A percentile compares a stretch with the other conserved stretches of the same genome.
Evolutionary conservation across 139 green algal species (phyloP).

Genomic region (Picochlorum sp.): DNA sequence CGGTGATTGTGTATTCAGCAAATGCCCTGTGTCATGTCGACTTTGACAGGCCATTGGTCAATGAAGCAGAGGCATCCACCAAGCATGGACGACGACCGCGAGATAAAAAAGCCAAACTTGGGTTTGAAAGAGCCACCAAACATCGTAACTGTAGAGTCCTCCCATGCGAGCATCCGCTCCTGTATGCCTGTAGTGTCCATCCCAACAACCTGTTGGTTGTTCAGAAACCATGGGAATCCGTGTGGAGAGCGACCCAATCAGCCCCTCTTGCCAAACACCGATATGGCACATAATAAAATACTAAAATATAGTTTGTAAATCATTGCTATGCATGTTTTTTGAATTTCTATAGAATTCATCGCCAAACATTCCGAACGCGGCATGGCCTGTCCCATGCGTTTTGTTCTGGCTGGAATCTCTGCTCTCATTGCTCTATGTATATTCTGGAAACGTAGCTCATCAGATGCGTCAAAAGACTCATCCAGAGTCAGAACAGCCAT

Average conservation of each 20-base stretch:
- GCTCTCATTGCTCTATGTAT: constrained; percentile 12
- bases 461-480: background rate
- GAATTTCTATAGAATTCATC: background rate
- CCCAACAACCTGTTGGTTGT: constrained; percentile 30
- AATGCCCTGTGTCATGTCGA: constrained; percentile 30
- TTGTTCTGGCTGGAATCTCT: constrained; percentile 16
- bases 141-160: constrained; percentile 33
- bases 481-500: too few relatives aligned
- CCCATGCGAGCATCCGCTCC: constrained; percentile 25
- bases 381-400: constrained; percentile 25
- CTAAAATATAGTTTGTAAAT: background rate
- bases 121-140: background rate
- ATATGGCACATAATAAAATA: constrained; percentile 43
- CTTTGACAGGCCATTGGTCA: constrained; percentile 16
- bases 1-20: background rate
- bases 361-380: background rate
- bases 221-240: constrained; percentile 38
- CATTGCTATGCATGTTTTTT: too few relatives aligned
- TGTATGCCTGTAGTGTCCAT: constrained; percentile 11
- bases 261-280: constrained; percentile 39
- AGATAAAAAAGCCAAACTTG: constrained; percentile 6
- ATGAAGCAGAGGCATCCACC: background rate
- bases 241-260: constrained; percentile 20
- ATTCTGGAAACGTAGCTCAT: constrained; percentile 5
- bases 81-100: constrained; percentile 5